Percentiles rank a stretch among this genome's conserved stretches.
These are phyloP conservation scores for Hanseniaspora lachancei DNA, from an alignment of 805 yeast species.

Conservation along the genomic window DNA sequence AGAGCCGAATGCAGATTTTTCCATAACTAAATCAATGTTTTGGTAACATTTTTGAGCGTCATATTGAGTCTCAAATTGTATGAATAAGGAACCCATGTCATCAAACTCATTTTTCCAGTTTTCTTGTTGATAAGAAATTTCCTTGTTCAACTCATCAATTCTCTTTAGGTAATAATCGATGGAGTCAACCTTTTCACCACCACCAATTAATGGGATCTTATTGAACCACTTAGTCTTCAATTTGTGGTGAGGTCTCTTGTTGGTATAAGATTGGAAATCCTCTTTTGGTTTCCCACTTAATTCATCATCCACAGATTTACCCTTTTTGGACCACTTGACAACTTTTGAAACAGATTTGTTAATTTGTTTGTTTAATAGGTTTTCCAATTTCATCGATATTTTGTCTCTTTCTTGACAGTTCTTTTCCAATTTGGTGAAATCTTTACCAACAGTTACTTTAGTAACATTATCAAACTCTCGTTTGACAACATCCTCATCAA, in stretches of 20 bases:
- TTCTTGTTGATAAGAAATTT: constrained; percentile 47
- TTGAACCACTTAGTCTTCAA: constrained; percentile 33
- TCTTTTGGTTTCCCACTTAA: constrained; percentile 37
- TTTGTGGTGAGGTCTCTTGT: constrained; percentile 75
- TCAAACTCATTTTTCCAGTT: constrained; percentile 36
- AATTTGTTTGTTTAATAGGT: constrained; percentile 46
- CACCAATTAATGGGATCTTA: constrained; percentile 19
- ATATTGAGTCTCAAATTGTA: constrained; percentile 70
- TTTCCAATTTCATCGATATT: constrained; percentile 48
- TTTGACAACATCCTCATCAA: constrained; percentile 39
- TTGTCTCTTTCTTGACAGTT: constrained; percentile 51
- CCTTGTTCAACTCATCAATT: constrained; percentile 53
- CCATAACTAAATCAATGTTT: constrained; percentile 46
- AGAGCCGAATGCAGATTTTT: constrained; percentile 26
- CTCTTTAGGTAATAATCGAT: constrained; percentile 57
- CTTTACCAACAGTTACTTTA: constrained; percentile 51
- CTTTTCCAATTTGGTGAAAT: constrained; percentile 43
- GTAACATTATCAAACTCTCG: constrained; percentile 51
- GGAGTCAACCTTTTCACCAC: constrained; percentile 78
- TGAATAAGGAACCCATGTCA: constrained; percentile 55
- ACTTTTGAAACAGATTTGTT: constrained; percentile 46
- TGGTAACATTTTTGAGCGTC: constrained; percentile 86
- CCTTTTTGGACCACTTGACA: constrained; percentile 45
- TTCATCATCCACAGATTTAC: constrained; percentile 20
- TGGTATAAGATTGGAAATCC: constrained; percentile 49